phyloP scores from a whole-genome alignment of 2,329 filamentous ascomycete genomes.

The Drechslerella coelobrocha region DNA sequence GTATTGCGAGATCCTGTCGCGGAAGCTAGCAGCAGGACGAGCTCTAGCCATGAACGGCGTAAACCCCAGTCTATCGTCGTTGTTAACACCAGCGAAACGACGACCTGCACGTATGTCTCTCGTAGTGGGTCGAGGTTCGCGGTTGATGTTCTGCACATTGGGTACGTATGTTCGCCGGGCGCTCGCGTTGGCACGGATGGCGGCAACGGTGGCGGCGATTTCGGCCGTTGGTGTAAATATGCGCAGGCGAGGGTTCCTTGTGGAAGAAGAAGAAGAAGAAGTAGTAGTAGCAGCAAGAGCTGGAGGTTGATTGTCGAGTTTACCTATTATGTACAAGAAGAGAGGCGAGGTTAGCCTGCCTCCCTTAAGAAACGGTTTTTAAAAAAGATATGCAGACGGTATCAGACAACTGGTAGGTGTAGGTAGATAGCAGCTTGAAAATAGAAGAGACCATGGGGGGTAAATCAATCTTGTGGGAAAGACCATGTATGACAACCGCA shows the following conservation, averaged over 20 bases:
- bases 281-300: conserved; percentile 4
- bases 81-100: too few relatives aligned
- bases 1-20: background rate
- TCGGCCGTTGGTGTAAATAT: conserved; percentile 10
- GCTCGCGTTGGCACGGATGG: background rate
- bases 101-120: too few relatives aligned
- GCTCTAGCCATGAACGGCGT: too few relatives aligned
- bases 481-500: background rate
- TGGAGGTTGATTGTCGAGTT: conserved; percentile 12
- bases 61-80: too few relatives aligned
- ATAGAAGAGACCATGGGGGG: background rate
- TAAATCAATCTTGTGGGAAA: conserved; percentile 3
- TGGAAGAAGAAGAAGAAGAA: background rate
- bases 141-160: background rate
- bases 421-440: conserved; percentile 6
- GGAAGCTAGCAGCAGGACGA: too few relatives aligned
- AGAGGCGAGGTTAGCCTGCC: conserved; percentile 39
- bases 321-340: conserved; percentile 43
- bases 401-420: background rate
- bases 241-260: background rate
- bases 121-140: background rate
- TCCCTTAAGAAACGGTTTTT: conserved; percentile 12
- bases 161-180: background rate
- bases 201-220: background rate
- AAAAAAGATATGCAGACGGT: conserved; percentile 3